Evolutionary conservation across 2,329 filamentous ascomycete species (phyloP), one percentile per base, ranked within the genome.

Genomic region (Cladophialophora yegresii): DNA sequence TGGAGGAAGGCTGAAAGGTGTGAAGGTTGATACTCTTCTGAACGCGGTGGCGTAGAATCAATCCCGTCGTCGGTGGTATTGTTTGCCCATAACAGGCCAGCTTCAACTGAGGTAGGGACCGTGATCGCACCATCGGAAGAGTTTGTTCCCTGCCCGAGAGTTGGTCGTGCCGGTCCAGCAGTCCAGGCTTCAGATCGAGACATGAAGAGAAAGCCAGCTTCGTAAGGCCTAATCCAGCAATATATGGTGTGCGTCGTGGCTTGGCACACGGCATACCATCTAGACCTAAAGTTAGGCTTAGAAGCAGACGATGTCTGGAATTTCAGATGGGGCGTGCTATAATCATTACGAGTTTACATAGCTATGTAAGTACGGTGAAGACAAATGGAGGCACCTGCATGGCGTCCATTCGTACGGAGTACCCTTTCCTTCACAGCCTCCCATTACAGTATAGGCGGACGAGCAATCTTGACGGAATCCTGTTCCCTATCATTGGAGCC

Each of bases 161-260:
- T 16, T 22, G 58, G 54, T 23, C 54, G 26, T 28, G 50, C 45
- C 55, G 59, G 50, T 20, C 28, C 50, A 9, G 55, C n/a, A 23
- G n/a, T 23, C 57, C 49, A 43, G 28, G 62, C 54, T 33, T 56
- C 10, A 32, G 40, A 33, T 50, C 20, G 47, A 50, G 47, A 50
- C 47, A 50, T 50, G 23, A 10, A 10, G 47, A 9, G 8, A 28
- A 12, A 26, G 22, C 13, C 2, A 13, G 13, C 20, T 22, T 10
- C 3, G 23, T 22, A 10, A 50, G 47, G 47, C 20, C 26, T 50
- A 6, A 26, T 50, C 43, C 58, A 55, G 28, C 7, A 45, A 43
- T 43, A 43, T 43, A n/a, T 43, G 36, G 13, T 43, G 36, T 8
- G 36, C 8, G 36, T 16, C 13, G n/a, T 43, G 36, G 36, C 36